These are phyloP conservation scores for Scleroderma citrinum DNA, from an alignment of 768 basidiomycete species.

Conservation along the genomic window DNA sequence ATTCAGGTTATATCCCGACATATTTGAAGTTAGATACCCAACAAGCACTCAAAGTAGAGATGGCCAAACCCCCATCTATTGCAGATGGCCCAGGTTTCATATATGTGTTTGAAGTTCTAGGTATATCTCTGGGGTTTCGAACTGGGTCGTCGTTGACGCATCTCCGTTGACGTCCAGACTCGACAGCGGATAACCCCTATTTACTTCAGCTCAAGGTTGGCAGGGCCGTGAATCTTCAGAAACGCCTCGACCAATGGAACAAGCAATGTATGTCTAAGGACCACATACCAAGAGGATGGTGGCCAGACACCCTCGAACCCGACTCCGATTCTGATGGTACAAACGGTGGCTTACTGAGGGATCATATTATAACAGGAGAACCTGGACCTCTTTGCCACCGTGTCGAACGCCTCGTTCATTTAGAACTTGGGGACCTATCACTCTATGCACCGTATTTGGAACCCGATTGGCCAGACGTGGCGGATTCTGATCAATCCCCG, in stretches of 20 bases:
- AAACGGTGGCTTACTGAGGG: constrained; percentile 51
- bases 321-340: constrained; percentile 30
- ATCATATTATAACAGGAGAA: constrained; percentile 54
- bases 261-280: constrained; percentile 78
- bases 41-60: constrained; percentile 46
- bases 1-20: constrained; percentile 60
- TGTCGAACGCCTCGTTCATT: constrained; percentile 71
- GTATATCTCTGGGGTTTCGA: constrained; percentile 30
- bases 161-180: constrained; percentile 20
- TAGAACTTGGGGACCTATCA: constrained; percentile 70
- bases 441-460: constrained; percentile 55
- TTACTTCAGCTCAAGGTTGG: constrained; percentile 73
- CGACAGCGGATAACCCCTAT: constrained; percentile 20
- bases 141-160: background rate
- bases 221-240: constrained; percentile 64
- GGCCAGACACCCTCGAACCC: constrained; percentile 50
- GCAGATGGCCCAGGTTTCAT: constrained; percentile 72
- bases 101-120: constrained; percentile 75
- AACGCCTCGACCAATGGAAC: constrained; percentile 72
- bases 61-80: constrained; percentile 46
- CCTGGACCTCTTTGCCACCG: constrained; percentile 66
- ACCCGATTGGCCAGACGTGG: constrained; percentile 37
- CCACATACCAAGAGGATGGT: constrained; percentile 68
- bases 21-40: constrained; percentile 61
- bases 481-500: constrained; percentile 20